These are phyloP conservation scores for Chaetomium tenue DNA, from an alignment of 495 filamentous ascomycete genomes.

Conservation along the genomic window DNA sequence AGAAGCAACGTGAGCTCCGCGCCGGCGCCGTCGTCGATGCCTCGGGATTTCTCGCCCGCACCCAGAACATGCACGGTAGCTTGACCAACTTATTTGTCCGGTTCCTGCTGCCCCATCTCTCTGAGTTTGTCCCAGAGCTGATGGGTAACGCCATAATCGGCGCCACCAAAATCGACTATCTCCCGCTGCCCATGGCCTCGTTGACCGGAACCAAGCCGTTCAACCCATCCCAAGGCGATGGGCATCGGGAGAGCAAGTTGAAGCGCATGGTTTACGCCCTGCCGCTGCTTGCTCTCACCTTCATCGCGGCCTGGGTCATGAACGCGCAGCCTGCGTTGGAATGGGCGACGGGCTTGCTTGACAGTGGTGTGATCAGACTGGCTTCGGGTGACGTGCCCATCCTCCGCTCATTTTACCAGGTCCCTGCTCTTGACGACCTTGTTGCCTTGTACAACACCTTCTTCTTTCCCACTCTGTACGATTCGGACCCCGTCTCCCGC, in stretches of 20 bases:
- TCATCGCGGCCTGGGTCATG: constrained; percentile 13
- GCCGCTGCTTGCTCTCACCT: constrained; percentile 13
- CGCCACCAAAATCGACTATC: constrained; percentile 19
- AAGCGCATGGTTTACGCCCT: constrained; percentile 15
- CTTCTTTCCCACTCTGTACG: constrained; percentile 29
- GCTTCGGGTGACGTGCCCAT: constrained; percentile 9
- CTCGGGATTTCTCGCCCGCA: constrained; percentile 6
- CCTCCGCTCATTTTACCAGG: constrained; percentile 8
- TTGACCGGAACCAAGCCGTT: constrained; percentile 22
- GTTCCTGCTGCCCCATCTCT: constrained; percentile 8
- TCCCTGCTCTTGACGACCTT: constrained; percentile 10
- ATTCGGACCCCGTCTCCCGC: constrained; percentile 12
- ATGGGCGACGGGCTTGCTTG: neutral
- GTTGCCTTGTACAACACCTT: constrained; percentile 23
- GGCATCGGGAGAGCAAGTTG: constrained; percentile 24
- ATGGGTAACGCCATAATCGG: constrained; percentile 15
- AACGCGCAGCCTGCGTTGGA: neutral
- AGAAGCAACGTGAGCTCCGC: constrained; percentile 12
- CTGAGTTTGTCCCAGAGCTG: constrained; percentile 16
- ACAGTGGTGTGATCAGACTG: neutral
- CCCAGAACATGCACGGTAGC: constrained; percentile 16
- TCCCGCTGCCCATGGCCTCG: constrained; percentile 24
- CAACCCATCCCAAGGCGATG: constrained; percentile 26
- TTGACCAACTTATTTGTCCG: constrained; percentile 5
- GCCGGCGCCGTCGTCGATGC: constrained; percentile 10